Conservation (phyloP, 2,329 filamentous ascomycete genomes). For the Balansia obtecta region DNA sequence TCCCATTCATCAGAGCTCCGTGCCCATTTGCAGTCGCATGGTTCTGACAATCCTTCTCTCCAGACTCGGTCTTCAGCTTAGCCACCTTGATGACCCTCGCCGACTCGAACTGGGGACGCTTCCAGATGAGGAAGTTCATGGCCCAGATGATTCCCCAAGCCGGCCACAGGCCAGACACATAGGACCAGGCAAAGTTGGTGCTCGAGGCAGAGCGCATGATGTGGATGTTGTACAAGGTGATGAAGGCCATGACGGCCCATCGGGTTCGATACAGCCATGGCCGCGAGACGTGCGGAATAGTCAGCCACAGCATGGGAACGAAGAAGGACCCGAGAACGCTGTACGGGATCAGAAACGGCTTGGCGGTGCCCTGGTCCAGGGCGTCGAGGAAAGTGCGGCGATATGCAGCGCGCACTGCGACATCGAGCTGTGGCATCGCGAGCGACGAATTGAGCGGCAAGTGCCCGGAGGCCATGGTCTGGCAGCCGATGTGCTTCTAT, state of each 20-base stretch:
- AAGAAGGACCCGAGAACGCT: conserved; percentile 33
- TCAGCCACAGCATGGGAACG: conserved; percentile 41
- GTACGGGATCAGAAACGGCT: conserved; percentile 41
- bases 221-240: conserved; percentile 30
- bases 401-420: conserved; percentile 20
- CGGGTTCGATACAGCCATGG: conserved; percentile 36
- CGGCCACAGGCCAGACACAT: conserved; percentile 35
- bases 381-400: conserved; percentile 23
- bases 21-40: not conserved
- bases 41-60: not conserved
- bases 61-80: not conserved
- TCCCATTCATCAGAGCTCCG: conserved; percentile 3
- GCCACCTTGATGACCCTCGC: conserved; percentile 31
- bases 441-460: not conserved
- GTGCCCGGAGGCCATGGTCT: not conserved
- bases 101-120: conserved; percentile 42
- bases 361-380: conserved; percentile 25
- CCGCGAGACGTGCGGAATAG: conserved; percentile 38
- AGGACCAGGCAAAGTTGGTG: conserved; percentile 36
- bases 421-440: conserved; percentile 11
- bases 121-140: conserved; percentile 39
- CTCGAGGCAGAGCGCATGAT: conserved; percentile 33
- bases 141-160: conserved; percentile 39
- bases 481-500: not conserved
- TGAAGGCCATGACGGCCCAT: conserved; percentile 35